These are phyloP conservation scores for Actinomortierella wolfii DNA, from an alignment of 371 early-diverging fungal species.

Conservation along the genomic window DNA sequence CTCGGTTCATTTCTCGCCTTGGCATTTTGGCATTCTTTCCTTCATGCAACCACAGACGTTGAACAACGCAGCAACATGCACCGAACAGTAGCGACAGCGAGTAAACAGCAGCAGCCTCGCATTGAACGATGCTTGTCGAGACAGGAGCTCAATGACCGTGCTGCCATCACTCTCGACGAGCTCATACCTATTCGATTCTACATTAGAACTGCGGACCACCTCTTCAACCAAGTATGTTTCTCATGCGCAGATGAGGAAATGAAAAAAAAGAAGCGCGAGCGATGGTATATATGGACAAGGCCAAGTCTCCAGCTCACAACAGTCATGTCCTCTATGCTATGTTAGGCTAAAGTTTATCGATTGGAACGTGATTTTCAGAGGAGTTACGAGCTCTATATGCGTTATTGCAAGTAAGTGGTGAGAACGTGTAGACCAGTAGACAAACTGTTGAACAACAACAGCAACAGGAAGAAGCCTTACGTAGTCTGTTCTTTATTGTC, in stretches of 20 bases:
- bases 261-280: no score
- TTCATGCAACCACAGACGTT: not conserved
- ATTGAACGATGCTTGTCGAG: conserved; percentile 12
- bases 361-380: conserved; percentile 57
- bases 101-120: conserved; percentile 6
- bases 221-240: conserved; percentile 56
- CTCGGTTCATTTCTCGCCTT: not conserved
- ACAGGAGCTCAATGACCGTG: conserved; percentile 48
- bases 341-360: conserved; percentile 48
- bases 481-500: not conserved
- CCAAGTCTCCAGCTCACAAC: no score
- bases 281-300: no score
- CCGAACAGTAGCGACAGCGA: conserved; percentile 17
- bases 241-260: no score
- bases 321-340: no score
- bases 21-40: not conserved
- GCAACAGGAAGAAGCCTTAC: not conserved
- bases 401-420: conserved; percentile 56
- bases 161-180: conserved; percentile 47
- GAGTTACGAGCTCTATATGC: conserved; percentile 60
- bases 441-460: not conserved
- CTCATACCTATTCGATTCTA: conserved; percentile 57
- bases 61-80: conserved; percentile 14
- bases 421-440: no score
- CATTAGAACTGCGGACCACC: conserved; percentile 57